Conservation (phyloP, 2,329 filamentous ascomycete species). For the Hymenotorrendiella dingleyae region DNA sequence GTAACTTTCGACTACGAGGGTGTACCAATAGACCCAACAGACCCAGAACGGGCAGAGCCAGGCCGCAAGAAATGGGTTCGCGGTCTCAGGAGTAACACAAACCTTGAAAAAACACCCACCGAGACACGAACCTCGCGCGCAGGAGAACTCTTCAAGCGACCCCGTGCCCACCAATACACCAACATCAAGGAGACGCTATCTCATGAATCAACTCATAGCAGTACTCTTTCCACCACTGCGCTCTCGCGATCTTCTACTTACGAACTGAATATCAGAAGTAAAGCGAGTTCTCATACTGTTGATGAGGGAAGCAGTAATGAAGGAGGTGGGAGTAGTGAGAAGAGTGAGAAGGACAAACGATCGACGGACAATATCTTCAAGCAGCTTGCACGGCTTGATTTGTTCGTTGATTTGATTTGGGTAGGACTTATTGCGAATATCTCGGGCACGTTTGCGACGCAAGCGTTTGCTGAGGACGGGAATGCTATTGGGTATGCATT, state of each 20-base stretch:
- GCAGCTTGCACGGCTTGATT: conserved; percentile 8
- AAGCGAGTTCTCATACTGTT: too few species aligned
- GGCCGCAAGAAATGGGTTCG: background rate
- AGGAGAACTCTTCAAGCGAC: background rate
- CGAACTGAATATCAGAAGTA: too few species aligned
- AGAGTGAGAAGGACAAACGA: conserved; percentile 1
- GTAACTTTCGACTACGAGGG: background rate
- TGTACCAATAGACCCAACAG: too few species aligned
- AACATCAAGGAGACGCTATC: too few species aligned
- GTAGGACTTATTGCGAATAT: conserved; percentile 19
- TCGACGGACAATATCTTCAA: conserved; percentile 8
- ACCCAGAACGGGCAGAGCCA: background rate
- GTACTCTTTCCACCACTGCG: too few species aligned
- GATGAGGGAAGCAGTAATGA: too few species aligned
- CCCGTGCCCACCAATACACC: conserved; percentile 5
- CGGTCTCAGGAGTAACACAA: background rate
- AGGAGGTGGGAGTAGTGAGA: too few species aligned
- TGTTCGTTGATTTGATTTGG: conserved; percentile 18
- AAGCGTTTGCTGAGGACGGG: conserved; percentile 9
- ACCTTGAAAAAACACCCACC: background rate
- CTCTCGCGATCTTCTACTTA: too few species aligned
- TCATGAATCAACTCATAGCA: background rate
- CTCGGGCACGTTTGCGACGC: conserved; percentile 10
- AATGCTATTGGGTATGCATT: conserved; percentile 7
- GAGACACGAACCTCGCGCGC: background rate